These are phyloP conservation scores for Sporisorium sorghi DNA, from an alignment of 1,284 basidiomycete genomes.

Conservation along the genomic window DNA sequence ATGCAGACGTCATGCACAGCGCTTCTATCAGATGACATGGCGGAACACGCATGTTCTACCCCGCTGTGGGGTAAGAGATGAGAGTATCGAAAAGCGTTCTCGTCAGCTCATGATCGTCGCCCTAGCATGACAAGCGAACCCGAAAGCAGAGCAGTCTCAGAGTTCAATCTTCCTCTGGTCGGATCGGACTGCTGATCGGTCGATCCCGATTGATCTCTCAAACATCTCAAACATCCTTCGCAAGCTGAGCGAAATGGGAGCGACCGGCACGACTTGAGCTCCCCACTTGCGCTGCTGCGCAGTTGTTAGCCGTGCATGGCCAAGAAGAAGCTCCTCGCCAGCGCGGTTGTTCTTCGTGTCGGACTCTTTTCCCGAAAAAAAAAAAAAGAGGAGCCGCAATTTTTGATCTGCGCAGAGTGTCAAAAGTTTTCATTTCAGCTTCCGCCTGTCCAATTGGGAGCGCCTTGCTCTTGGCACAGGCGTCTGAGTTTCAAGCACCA, in stretches of 20 bases:
- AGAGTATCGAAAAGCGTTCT: no score
- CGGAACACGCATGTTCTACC: slow-evolving; percentile 6
- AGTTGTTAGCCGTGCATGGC: neutral
- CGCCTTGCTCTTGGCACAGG: slow-evolving; percentile 4
- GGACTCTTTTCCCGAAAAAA: slow-evolving; percentile 5
- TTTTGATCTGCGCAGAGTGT: slow-evolving; percentile 2
- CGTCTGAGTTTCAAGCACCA: no score
- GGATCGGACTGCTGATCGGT: no score
- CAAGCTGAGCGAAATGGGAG: slow-evolving; percentile 1
- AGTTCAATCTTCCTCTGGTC: neutral
- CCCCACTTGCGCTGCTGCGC: neutral
- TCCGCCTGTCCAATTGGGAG: slow-evolving; percentile 23
- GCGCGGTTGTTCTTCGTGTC: neutral
- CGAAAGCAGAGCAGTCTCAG: neutral
- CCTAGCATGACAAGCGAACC: neutral
- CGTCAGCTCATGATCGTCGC: neutral
- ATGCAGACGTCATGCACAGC: slow-evolving; percentile 15
- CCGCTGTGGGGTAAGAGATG: slow-evolving; percentile 20
- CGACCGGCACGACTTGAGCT: slow-evolving; percentile 3
- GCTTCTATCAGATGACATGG: slow-evolving; percentile 4
- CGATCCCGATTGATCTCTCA: neutral
- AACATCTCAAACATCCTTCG: neutral
- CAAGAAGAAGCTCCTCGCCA: neutral
- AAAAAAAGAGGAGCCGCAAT: neutral
- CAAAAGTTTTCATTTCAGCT: slow-evolving; percentile 2